A percentile compares a stretch with the other conserved stretches of the same genome.
These are phyloP conservation scores for Rhododendron molle DNA, from an alignment of 148 eudicot genomes.

Conservation along the genomic window DNA sequence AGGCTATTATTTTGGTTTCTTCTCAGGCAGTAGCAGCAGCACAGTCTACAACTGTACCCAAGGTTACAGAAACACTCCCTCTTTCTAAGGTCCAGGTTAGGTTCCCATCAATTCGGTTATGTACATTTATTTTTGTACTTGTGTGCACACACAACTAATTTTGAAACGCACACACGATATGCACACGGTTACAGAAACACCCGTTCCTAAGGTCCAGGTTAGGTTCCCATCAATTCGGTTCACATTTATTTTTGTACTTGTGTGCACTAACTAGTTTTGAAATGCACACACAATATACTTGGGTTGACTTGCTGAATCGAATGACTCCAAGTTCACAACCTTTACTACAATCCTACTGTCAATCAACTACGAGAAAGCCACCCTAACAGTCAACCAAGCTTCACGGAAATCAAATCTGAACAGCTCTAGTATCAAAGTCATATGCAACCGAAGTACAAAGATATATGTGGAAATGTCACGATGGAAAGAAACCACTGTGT, in stretches of 20 bases:
- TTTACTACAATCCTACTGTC: not conserved
- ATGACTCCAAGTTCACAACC: not conserved
- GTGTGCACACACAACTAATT: not conserved
- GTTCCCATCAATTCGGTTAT: not conserved
- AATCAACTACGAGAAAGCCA: not conserved
- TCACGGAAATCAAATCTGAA: not conserved
- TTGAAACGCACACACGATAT: not conserved
- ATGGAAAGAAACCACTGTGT: not conserved
- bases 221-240: not conserved
- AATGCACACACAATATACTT: not conserved
- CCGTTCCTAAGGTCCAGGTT: conserved; percentile 27
- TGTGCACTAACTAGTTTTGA: not conserved
- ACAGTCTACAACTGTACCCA: conserved; percentile 32
- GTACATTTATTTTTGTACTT: not conserved
- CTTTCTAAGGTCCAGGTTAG: conserved; percentile 25
- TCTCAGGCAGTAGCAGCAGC: conserved; percentile 33
- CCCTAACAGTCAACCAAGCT: not conserved
- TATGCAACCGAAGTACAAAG: not conserved
- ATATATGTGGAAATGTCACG: not conserved
- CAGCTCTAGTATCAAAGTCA: not conserved
- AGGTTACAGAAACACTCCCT: conserved; percentile 28
- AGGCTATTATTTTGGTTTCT: conserved; percentile 6
- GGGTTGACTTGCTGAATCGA: not conserved
- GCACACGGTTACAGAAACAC: conserved; percentile 25
- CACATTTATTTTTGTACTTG: not conserved